Base-by-base conservation (phyloP, 2,329 filamentous ascomycete species). In the Magnaporthales sp. region DNA sequence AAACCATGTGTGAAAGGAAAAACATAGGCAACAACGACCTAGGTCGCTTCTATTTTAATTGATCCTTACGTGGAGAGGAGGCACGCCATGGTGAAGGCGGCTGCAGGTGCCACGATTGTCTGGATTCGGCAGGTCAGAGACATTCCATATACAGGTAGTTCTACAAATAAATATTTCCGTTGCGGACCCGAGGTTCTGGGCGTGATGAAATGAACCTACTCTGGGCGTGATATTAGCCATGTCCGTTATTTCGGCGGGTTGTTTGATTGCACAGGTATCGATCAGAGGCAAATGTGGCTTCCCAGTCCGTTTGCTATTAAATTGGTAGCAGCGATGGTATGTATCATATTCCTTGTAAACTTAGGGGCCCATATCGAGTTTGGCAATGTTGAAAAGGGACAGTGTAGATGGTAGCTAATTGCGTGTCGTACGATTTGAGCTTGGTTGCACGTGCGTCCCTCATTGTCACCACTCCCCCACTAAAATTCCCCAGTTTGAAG, bases 61-160 rank as follows among this genome's bases (percentile, higher is more conserved):
- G 38, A 46, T n/a, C 15, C 62, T 30, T 63, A 63, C 62, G 32
- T 46, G 31, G 46, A 63, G 0, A 63, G 62, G 31, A 63, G n/a
- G 31, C 62, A 63, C 8, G 62, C 62, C 62, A 63, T 63, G n/a
- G 62, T 63, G 22, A 63, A 63, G 19, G 62, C 62, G 13, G 62
- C 62, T 24, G 31, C 31, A 15, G 62, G 62, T 4, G 62, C 62
- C 30, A 63, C 31, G 32, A 63, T 31, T 2, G 62, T 63, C 62
- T 63, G 26, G 10, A 13, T 26, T 2, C 29, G 30, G 15, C 15
- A n/a, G 38, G 38, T 46, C n/a, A 46, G 38, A 46, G 38, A 46
- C 15, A 19, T n/a, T n/a, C 38, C 5, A 1, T 46, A n/a, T 46
- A 3, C 8, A n/a, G 38, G 19, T 46, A 2, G 5, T n/a, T 6